Percentiles rank a stretch among this genome's conserved stretches.
Conservation (phyloP, 2,329 filamentous ascomycete species). For the Nannizziopsis barbatae region DNA sequence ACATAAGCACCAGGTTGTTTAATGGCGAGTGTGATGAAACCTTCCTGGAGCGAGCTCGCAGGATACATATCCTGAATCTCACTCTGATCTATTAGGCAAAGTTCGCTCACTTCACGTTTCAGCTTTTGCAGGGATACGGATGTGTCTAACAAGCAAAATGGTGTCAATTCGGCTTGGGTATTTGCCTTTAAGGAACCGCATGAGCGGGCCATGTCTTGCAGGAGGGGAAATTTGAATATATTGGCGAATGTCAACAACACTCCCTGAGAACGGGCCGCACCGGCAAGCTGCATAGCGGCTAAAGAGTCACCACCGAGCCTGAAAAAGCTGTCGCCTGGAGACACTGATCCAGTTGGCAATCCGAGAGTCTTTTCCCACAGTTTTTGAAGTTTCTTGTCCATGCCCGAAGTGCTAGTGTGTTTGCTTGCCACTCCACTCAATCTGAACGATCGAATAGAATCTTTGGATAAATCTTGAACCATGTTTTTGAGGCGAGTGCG, state of each 20-base stretch:
- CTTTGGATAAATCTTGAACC: slow-evolving; percentile 15
- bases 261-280: slow-evolving; percentile 14
- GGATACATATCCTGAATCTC: slow-evolving; percentile 33
- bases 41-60: slow-evolving; percentile 37
- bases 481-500: slow-evolving; percentile 23
- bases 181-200: slow-evolving; percentile 7
- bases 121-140: slow-evolving; percentile 9
- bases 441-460: slow-evolving; percentile 11
- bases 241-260: slow-evolving; percentile 17
- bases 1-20: slow-evolving; percentile 41
- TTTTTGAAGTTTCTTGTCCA: slow-evolving; percentile 12
- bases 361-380: slow-evolving; percentile 13
- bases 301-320: slow-evolving; percentile 18
- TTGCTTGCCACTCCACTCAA: slow-evolving; percentile 9
- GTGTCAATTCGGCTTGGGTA: slow-evolving; percentile 5
- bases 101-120: slow-evolving; percentile 18
- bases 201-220: slow-evolving; percentile 25
- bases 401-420: slow-evolving; percentile 3
- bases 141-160: slow-evolving; percentile 16
- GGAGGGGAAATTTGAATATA: slow-evolving; percentile 25
- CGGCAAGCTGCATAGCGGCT: slow-evolving; percentile 20
- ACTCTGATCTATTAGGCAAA: slow-evolving; percentile 24
- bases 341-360: slow-evolving; percentile 9
- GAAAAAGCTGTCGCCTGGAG: slow-evolving; percentile 17
- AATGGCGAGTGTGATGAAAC: slow-evolving; percentile 39